Percentiles rank a stretch among this genome's conserved stretches.
These are phyloP conservation scores for Trametes maxima DNA, from an alignment of 768 basidiomycete species.

Conservation along the genomic window DNA sequence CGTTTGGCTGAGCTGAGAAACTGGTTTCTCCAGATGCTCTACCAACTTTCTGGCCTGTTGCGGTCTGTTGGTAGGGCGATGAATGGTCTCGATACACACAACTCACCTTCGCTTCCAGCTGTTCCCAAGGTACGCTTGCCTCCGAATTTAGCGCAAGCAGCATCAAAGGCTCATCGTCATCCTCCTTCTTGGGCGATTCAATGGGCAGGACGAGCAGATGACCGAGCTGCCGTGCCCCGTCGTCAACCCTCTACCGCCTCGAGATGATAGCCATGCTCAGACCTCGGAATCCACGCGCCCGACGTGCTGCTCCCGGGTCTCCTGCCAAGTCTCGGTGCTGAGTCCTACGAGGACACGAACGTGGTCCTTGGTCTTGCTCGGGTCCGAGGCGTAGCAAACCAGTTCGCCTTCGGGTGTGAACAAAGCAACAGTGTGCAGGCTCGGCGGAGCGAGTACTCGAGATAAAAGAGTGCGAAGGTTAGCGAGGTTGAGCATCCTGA, in stretches of 20 bases:
- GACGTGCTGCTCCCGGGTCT: constrained; percentile 62
- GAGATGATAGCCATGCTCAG: constrained; percentile 21
- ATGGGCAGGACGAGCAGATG: constrained; percentile 70
- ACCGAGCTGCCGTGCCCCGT: constrained; percentile 53
- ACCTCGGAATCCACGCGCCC: constrained; percentile 85
- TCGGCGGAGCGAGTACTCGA: constrained; percentile 59
- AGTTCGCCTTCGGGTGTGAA: constrained; percentile 76
- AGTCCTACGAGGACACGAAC: constrained; percentile 73
- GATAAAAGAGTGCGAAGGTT: constrained; percentile 65
- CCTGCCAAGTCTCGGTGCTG: constrained; percentile 76
- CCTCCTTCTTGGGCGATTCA: constrained; percentile 40
- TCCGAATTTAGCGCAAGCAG: constrained; percentile 70
- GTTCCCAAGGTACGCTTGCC: constrained; percentile 63
- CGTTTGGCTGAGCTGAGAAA: constrained; percentile 25
- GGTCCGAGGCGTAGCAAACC: constrained; percentile 62
- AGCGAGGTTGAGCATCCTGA: constrained; percentile 69
- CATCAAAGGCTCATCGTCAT: constrained; percentile 55
- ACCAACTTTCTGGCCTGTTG: constrained; percentile 29
- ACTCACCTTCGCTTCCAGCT: constrained; percentile 62
- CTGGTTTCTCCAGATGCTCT: constrained; percentile 30
- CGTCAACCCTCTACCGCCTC: not conserved
- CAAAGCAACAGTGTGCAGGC: constrained; percentile 70
- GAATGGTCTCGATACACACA: too few relatives aligned
- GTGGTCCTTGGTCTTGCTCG: constrained; percentile 67
- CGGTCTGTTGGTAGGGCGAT: not conserved